Percentiles rank a stretch among this genome's conserved stretches.
These are phyloP conservation scores for Neurospora intermedia DNA, from an alignment of 495 filamentous ascomycete species.

Conservation along the genomic window DNA sequence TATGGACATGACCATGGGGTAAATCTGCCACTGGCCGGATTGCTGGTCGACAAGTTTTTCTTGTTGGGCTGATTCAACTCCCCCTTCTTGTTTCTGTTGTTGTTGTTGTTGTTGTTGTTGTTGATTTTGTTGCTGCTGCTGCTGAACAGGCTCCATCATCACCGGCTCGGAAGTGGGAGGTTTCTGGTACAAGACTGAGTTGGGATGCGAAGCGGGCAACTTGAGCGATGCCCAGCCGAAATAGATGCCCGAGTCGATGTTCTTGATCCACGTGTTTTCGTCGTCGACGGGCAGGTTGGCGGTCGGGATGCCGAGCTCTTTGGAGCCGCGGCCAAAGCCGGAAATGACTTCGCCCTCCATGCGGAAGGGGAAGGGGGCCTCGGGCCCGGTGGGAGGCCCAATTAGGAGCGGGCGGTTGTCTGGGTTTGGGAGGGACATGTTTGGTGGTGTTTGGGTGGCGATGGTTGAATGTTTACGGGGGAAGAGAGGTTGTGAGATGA, in stretches of 20 bases:
- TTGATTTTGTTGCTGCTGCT: neutral
- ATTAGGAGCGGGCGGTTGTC: conserved; percentile 47
- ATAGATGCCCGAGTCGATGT: conserved; percentile 72
- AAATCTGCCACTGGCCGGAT: conserved; percentile 28
- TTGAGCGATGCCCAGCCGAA: conserved; percentile 73
- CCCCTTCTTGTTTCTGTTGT: neutral
- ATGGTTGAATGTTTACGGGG: neutral
- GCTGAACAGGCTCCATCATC: neutral
- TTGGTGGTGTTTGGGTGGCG: neutral
- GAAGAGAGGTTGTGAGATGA: neutral
- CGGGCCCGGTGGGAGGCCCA: conserved; percentile 61
- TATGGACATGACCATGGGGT: conserved; percentile 86
- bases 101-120: neutral
- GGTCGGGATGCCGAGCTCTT: conserved; percentile 92
- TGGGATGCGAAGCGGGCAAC: conserved; percentile 35
- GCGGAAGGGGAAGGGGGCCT: conserved; percentile 66
- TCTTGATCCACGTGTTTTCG: conserved; percentile 56
- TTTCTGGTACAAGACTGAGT: conserved; percentile 12
- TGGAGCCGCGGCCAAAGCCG: conserved; percentile 88
- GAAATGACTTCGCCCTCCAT: conserved; percentile 78
- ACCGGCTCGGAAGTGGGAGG: conserved; percentile 7
- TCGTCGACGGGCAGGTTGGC: conserved; percentile 84
- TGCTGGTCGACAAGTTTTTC: neutral
- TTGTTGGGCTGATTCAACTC: neutral
- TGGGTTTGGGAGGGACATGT: conserved; percentile 5